Evolutionary conservation across 768 basidiomycete genomes (phyloP), one percentile per base, ranked within the genome.

Genomic region (Mrakia frigida): DNA sequence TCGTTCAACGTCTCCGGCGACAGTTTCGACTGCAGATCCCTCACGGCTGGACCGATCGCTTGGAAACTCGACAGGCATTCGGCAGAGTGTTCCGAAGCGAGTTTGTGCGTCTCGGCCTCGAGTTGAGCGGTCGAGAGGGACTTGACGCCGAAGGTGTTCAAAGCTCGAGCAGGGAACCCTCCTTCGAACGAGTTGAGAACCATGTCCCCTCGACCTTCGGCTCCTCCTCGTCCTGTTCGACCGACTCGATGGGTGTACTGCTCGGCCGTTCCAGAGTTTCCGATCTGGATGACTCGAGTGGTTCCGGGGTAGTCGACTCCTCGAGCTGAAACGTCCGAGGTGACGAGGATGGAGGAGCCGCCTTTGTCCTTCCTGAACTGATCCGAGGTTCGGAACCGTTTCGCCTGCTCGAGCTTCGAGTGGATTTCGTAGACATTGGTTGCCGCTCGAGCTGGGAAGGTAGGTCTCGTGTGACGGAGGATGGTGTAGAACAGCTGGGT

Each of bases 251-350:
- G 92, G 70, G 94, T 85, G 82, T 97, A 96, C 79, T 90, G 87
- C 31, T 93, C 90, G 14, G 87, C 83, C 0, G 84, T 85, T 9
- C 84, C 82, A 2, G 96, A 94, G 10, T 91, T 85, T 70, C 96
- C 94, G 70, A 99, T 86, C 82, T 98, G 97, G 79, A 98, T 91
- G 78, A 95, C 91, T 53, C 94, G 89, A 0, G 92, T 92, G 31
- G 94, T 91, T 28, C 88, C 89, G 11, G 93, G 93, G 82, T 95
- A 96, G 82, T 96, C 92, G 63, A 95, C 88, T 23, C 92, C 92
- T 75, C 93, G 88, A 31, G 93, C 92, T 39, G 92, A 94, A 7
- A 96, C 89, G 79, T 96, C 94, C 1, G 93, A 94, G 5, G 90
- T 91, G 79, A 97, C 86, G 71, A 96, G 87, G 41, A 97, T 85